Percentiles rank a stretch among this genome's conserved stretches.
Evolutionary conservation across 371 early-diverging fungal genomes (phyloP).

Genomic region (Mortierella sp.): DNA sequence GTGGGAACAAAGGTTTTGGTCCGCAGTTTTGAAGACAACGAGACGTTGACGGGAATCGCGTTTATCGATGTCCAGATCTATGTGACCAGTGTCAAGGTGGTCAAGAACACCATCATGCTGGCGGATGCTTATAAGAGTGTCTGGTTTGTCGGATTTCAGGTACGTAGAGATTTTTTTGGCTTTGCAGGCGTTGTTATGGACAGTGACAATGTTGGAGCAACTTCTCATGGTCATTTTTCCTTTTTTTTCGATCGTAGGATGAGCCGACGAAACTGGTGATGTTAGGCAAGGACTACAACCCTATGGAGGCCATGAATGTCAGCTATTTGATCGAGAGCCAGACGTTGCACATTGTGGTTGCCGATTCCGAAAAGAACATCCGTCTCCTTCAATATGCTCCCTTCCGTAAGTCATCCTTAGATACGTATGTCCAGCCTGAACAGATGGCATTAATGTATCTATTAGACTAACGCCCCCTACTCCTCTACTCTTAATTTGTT

Average conservation of each 20-base stretch:
- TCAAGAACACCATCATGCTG: conserved; percentile 94
- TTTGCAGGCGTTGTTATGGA: too few species aligned
- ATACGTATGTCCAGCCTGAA: too few species aligned
- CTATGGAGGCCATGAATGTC: conserved; percentile 76
- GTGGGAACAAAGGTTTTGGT: conserved; percentile 95
- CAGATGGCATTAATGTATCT: not conserved
- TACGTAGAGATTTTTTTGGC: conserved; percentile 24
- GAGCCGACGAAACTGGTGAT: conserved; percentile 92
- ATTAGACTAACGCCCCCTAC: not conserved
- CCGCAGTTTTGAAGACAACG: conserved; percentile 91
- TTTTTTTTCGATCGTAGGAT: conserved; percentile 65
- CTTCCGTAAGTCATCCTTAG: conserved; percentile 69
- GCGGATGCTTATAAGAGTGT: conserved; percentile 94
- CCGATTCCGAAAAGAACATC: conserved; percentile 88
- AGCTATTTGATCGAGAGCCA: conserved; percentile 87
- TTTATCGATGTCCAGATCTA: conserved; percentile 97
- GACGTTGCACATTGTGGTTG: conserved; percentile 80
- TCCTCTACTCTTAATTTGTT: not conserved
- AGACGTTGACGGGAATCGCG: conserved; percentile 92
- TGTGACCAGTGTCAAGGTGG: conserved; percentile 83
- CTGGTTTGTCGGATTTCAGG: conserved; percentile 96
- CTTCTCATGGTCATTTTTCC: too few species aligned
- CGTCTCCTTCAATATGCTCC: conserved; percentile 91
- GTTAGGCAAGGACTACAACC: conserved; percentile 91
- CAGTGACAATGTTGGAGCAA: not conserved